Percentiles rank a stretch among this genome's conserved stretches.
These are phyloP conservation scores for Malus hybrid DNA, from an alignment of 331 rosid species.

Conservation along the genomic window DNA sequence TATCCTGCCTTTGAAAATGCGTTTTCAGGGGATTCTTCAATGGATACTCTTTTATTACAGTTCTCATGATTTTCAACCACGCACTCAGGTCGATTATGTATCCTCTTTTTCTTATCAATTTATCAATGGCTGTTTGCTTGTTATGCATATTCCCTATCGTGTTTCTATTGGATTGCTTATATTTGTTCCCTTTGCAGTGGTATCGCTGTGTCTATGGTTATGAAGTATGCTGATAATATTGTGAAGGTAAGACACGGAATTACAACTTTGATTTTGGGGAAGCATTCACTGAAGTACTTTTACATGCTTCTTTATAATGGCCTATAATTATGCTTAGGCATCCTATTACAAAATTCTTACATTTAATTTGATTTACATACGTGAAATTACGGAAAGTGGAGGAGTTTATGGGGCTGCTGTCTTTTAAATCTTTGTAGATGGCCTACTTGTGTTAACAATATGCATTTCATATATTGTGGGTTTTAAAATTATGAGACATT, in stretches of 20 bases:
- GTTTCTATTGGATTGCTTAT: neutral
- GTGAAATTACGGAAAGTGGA: neutral
- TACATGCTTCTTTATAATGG: neutral
- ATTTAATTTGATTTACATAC: neutral
- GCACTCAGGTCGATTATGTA: slow-evolving; percentile 69
- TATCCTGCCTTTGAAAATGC: slow-evolving; percentile 2
- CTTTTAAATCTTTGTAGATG: neutral
- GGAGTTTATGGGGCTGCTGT: neutral
- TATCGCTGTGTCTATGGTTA: slow-evolving; percentile 95
- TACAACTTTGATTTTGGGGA: neutral
- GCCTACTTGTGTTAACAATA: neutral
- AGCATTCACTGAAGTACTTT: neutral
- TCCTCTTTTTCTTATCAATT: slow-evolving; percentile 9
- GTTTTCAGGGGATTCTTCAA: slow-evolving; percentile 81
- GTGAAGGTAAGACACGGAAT: slow-evolving; percentile 65
- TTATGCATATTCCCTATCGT: neutral
- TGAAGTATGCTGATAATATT: slow-evolving; percentile 97
- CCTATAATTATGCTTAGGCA: neutral
- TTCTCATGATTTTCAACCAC: slow-evolving; percentile 90
- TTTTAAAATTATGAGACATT: neutral
- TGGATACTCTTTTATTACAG: slow-evolving; percentile 81
- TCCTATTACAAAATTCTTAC: neutral
- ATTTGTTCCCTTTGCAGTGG: slow-evolving; percentile 57
- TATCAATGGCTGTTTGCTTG: slow-evolving; percentile 13
- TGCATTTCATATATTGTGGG: neutral